phyloP scores from a whole-genome alignment of 2,329 filamentous ascomycete genomes.

The Moelleriella libera region DNA sequence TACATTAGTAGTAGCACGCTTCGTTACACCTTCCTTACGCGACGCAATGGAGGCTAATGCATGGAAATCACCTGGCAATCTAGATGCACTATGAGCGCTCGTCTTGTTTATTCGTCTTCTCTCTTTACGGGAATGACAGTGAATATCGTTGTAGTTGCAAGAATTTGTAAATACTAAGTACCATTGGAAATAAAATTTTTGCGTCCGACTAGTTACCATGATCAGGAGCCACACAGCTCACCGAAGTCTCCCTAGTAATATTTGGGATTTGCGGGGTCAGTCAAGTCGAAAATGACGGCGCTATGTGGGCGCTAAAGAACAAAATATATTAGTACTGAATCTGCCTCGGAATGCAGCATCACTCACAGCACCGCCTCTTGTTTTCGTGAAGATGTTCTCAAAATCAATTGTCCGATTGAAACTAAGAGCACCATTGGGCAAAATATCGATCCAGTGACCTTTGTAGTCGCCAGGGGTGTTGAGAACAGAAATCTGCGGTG shows the following conservation, averaged over 20 bases:
- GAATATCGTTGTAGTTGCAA: too few species aligned
- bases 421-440: slow-evolving; percentile 35
- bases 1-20: too few species aligned
- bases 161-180: too few species aligned
- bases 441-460: slow-evolving; percentile 46
- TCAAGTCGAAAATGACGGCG: slow-evolving; percentile 40
- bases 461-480: slow-evolving; percentile 50
- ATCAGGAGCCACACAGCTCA: background rate
- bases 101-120: too few species aligned
- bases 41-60: too few species aligned
- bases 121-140: too few species aligned
- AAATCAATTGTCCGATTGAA: slow-evolving; percentile 50
- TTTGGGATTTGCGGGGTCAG: slow-evolving; percentile 34
- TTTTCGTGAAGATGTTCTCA: slow-evolving; percentile 30
- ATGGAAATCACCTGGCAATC: too few species aligned
- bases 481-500: slow-evolving; percentile 35
- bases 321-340: background rate
- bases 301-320: slow-evolving; percentile 33
- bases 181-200: background rate
- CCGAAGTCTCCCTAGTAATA: slow-evolving; percentile 22
- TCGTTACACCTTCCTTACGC: too few species aligned
- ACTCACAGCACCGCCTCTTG: slow-evolving; percentile 34
- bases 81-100: too few species aligned
- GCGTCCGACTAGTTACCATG: background rate
- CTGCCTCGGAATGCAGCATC: background rate